These are phyloP conservation scores for Vaccinium vitisidaea DNA, from an alignment of 148 eudicot genomes.

Conservation along the genomic window DNA sequence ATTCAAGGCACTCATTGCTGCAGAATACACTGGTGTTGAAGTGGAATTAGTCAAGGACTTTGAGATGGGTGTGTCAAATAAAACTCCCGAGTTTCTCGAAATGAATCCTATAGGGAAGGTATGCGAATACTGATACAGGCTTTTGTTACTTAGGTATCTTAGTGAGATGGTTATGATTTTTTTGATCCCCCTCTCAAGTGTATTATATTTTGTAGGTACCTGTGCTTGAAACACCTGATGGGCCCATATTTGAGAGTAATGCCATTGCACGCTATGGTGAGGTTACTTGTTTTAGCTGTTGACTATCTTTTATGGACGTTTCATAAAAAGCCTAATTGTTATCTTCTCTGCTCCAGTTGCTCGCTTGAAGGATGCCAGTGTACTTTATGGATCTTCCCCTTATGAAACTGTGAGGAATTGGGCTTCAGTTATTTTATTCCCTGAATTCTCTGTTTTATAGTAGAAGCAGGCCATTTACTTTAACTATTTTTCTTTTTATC, in stretches of 20 bases:
- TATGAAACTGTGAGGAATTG: conserved; percentile 46
- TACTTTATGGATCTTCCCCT: conserved; percentile 48
- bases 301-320: background rate
- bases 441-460: background rate
- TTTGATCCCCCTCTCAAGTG: background rate
- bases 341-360: conserved; percentile 36
- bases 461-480: background rate
- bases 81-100: conserved; percentile 63
- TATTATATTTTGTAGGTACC: conserved; percentile 36
- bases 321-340: background rate
- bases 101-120: conserved; percentile 87
- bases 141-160: background rate
- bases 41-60: conserved; percentile 52
- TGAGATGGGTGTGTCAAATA: conserved; percentile 67
- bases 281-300: conserved; percentile 3
- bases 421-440: background rate
- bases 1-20: conserved; percentile 62
- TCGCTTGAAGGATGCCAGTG: conserved; percentile 41
- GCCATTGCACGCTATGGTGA: conserved; percentile 67
- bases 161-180: background rate
- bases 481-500: background rate
- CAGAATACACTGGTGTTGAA: conserved; percentile 56
- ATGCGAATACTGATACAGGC: background rate
- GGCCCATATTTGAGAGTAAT: conserved; percentile 61
- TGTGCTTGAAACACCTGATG: conserved; percentile 68